Percentiles rank a stretch among this genome's conserved stretches.
phyloP scores from a whole-genome alignment of 805 yeast genomes.

The Candida insectorum region DNA sequence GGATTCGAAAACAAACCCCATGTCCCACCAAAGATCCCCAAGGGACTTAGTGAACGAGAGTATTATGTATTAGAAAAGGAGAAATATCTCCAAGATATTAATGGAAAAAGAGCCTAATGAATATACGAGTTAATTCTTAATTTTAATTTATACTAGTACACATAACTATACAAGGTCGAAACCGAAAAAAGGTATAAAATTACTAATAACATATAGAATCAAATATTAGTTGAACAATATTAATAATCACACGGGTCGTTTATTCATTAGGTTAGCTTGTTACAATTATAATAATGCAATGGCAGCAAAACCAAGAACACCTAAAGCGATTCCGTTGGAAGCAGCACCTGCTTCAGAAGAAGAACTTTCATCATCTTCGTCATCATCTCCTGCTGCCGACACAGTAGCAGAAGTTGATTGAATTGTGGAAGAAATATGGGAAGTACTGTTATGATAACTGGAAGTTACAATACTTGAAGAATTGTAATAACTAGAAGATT shows the following conservation, averaged over 20 bases:
- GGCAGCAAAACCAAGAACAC: slow-evolving; percentile 24
- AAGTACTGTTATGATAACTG: slow-evolving; percentile 6
- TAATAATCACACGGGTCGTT: background rate
- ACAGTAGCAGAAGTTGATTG: slow-evolving; percentile 11
- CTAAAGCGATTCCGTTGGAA: slow-evolving; percentile 15
- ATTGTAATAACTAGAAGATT: slow-evolving; percentile 8
- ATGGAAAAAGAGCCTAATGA: slow-evolving; percentile 25
- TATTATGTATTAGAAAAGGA: slow-evolving; percentile 41
- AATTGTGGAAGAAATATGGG: slow-evolving; percentile 8
- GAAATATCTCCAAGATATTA: slow-evolving; percentile 34
- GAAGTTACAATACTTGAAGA: slow-evolving; percentile 9
- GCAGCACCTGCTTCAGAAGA: slow-evolving; percentile 12
- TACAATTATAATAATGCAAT: slow-evolving; percentile 18
- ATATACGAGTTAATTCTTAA: background rate
- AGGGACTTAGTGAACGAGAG: slow-evolving; percentile 39
- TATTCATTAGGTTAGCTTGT: slow-evolving; percentile 1
- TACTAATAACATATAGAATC: slow-evolving; percentile 10
- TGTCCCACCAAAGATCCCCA: slow-evolving; percentile 44
- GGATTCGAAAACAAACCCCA: slow-evolving; percentile 31
- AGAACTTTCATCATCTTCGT: slow-evolving; percentile 10
- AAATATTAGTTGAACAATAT: background rate
- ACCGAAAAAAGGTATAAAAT: slow-evolving; percentile 6
- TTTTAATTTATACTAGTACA: slow-evolving; percentile 7
- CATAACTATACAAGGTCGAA: slow-evolving; percentile 9
- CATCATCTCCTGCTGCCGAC: slow-evolving; percentile 11